Conservation (phyloP, 352 stramenopile species). For the Globisporangium parvum region DNA sequence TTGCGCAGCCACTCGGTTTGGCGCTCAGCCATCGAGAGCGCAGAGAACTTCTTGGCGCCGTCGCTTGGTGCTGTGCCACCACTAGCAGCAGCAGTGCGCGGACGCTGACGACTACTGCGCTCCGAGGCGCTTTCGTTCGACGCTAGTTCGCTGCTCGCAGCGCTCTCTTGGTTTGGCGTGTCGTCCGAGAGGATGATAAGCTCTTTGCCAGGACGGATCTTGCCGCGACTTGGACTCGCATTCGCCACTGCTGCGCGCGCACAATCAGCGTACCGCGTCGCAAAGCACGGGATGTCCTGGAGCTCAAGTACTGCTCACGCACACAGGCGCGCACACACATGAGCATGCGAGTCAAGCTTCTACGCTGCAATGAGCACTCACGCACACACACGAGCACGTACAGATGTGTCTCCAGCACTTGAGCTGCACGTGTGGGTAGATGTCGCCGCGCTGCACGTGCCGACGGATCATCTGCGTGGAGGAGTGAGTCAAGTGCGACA, state of each 20-base stretch:
- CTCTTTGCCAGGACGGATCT: slow-evolving; percentile 71
- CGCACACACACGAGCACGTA: slow-evolving; percentile 15
- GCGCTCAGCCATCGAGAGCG: slow-evolving; percentile 72
- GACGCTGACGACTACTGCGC: slow-evolving; percentile 14
- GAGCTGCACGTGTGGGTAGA: slow-evolving; percentile 48
- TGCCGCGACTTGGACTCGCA: slow-evolving; percentile 61
- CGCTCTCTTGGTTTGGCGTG: slow-evolving; percentile 20
- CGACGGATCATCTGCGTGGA: slow-evolving; percentile 52
- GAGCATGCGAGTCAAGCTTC: background rate
- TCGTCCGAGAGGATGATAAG: slow-evolving; percentile 64
- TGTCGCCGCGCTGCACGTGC: slow-evolving; percentile 65
- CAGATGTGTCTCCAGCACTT: slow-evolving; percentile 80
- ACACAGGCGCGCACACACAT: background rate
- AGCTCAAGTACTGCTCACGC: slow-evolving; percentile 52
- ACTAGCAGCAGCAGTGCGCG: background rate
- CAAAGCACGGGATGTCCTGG: slow-evolving; percentile 51
- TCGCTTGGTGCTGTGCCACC: background rate
- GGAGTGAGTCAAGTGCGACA: background rate
- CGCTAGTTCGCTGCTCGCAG: background rate
- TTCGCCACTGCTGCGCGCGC: slow-evolving; percentile 9
- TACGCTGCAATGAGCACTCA: background rate
- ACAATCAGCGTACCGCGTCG: slow-evolving; percentile 9
- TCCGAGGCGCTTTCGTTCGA: slow-evolving; percentile 10
- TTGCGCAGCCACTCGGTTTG: slow-evolving; percentile 74
- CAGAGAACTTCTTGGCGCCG: slow-evolving; percentile 40